Evolutionary conservation across 2,329 filamentous ascomycete genomes (phyloP).

Genomic region (Arthrinium phaeospermum): DNA sequence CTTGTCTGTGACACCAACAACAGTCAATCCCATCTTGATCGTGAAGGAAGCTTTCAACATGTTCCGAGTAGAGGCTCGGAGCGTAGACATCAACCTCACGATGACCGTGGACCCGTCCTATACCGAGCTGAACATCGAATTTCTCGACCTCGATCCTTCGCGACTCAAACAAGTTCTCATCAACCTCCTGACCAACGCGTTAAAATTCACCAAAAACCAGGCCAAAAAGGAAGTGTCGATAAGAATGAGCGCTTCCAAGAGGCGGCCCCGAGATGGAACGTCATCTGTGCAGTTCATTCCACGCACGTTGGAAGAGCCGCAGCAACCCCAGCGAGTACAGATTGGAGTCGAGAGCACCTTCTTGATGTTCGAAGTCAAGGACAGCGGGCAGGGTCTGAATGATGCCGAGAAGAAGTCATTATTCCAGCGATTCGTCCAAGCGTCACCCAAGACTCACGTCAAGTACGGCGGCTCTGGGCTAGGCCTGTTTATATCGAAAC

Average conservation of each 20-base stretch:
- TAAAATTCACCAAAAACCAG: slow-evolving; percentile 67
- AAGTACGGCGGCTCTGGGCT: slow-evolving; percentile 73
- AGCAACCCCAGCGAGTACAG: slow-evolving; percentile 9
- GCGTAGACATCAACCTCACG: slow-evolving; percentile 72
- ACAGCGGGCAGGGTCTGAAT: slow-evolving; percentile 69
- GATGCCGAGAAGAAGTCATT: slow-evolving; percentile 68
- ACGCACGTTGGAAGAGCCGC: slow-evolving; percentile 54
- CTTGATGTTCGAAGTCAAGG: slow-evolving; percentile 72
- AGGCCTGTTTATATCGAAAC: slow-evolving; percentile 75
- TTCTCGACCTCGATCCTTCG: slow-evolving; percentile 75
- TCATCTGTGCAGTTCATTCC: slow-evolving; percentile 68
- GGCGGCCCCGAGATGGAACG: slow-evolving; percentile 47
- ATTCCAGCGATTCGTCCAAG: slow-evolving; percentile 71
- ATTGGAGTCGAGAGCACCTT: slow-evolving; percentile 43
- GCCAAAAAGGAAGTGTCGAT: slow-evolving; percentile 62
- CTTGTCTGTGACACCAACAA: slow-evolving; percentile 70
- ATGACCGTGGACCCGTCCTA: slow-evolving; percentile 72
- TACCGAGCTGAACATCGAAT: slow-evolving; percentile 65
- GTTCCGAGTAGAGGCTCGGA: slow-evolving; percentile 75
- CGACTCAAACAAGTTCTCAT: slow-evolving; percentile 77
- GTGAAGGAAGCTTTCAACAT: slow-evolving; percentile 74
- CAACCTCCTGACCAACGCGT: slow-evolving; percentile 71
- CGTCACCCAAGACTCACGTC: slow-evolving; percentile 70
- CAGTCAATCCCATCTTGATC: slow-evolving; percentile 69
- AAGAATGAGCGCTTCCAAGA: slow-evolving; percentile 52